Percentiles rank a stretch among this genome's conserved stretches.
These are phyloP conservation scores for Candida taoyuanica DNA, from an alignment of 805 yeast species.

Conservation along the genomic window DNA sequence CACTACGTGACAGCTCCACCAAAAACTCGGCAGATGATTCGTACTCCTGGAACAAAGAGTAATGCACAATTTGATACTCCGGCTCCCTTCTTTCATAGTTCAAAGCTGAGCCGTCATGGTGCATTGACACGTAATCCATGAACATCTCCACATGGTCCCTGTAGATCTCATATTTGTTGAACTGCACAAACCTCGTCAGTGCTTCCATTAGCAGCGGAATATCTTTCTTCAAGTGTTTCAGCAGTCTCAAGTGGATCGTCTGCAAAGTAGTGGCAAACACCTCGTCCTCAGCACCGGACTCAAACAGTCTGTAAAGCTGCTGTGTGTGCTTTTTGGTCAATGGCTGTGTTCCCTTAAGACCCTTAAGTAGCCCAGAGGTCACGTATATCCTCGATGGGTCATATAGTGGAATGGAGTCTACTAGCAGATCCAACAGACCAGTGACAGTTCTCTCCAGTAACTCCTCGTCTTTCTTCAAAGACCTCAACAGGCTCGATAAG, in stretches of 20 bases:
- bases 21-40: slow-evolving; percentile 20
- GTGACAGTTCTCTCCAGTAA: slow-evolving; percentile 28
- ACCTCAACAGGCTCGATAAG: slow-evolving; percentile 31
- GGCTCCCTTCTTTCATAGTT: slow-evolving; percentile 5
- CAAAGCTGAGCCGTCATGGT: slow-evolving; percentile 13
- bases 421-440: slow-evolving; percentile 41
- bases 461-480: slow-evolving; percentile 30
- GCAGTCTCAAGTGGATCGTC: slow-evolving; percentile 43
- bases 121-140: slow-evolving; percentile 30
- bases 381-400: slow-evolving; percentile 69
- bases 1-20: slow-evolving; percentile 27
- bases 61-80: slow-evolving; percentile 25
- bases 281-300: slow-evolving; percentile 43
- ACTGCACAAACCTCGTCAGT: slow-evolving; percentile 20
- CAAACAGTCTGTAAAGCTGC: slow-evolving; percentile 33
- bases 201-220: slow-evolving; percentile 19
- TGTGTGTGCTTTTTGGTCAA: slow-evolving; percentile 27
- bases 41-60: slow-evolving; percentile 22
- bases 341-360: slow-evolving; percentile 33
- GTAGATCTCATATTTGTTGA: slow-evolving; percentile 31
- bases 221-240: slow-evolving; percentile 36
- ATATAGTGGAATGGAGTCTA: slow-evolving; percentile 45
- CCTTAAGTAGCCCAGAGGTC: slow-evolving; percentile 51
- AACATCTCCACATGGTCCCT: slow-evolving; percentile 36
- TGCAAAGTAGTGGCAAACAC: slow-evolving; percentile 49